Evolutionary conservation across 257 asterid genomes (phyloP), one percentile per base, ranked within the genome.

Genomic region (Osmanthus fragrans): DNA sequence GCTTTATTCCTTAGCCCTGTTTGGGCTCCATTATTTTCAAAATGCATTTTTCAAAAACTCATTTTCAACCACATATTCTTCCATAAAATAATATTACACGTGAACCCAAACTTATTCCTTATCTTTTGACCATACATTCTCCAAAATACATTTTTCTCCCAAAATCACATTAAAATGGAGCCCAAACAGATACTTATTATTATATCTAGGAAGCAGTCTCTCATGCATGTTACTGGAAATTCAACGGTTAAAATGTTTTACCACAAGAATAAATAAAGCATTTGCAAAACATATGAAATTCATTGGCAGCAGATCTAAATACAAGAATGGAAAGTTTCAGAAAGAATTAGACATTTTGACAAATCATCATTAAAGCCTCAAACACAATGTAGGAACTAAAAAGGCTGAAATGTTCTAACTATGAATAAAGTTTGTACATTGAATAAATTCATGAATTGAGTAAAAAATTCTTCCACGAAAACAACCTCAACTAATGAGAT

Each of bases 311-410:
- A 70, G 63, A 72, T 70, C 68, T 32, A 36, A 70, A 40, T 33
- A 73, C 73, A 77, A 70, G 80, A 42, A 18, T 73, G 30, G 19
- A 70, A 77, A 71, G 39, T 39, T 70, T 30, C 56, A 30, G 63
- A 66, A 47, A 76, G 56, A 23, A 5, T 15, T 70, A 42, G 30
- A 80, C 21, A 75, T 37, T 65, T 74, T 39, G 56, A 12, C n/a
- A 56, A 69, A 68, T 42, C 66, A 42, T n/a, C 19, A 64, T 37
- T 49, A 74, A 73, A 71, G 75, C 67, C 74, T 78, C 81, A 71
- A 54, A 71, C 34, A 51, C 75, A 80, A 78, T 75, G 74, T 19
- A 69, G 71, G 39, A 76, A 42, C n/a, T 8, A 2, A 76, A 54
- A 27, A 5, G 47, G 66, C 69, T 63, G 18, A 23, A 27, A 23